A percentile compares a stretch with the other conserved stretches of the same genome.
These are phyloP conservation scores for Alternaria sp. DNA, from an alignment of 2,329 filamentous ascomycete genomes.

Conservation along the genomic window DNA sequence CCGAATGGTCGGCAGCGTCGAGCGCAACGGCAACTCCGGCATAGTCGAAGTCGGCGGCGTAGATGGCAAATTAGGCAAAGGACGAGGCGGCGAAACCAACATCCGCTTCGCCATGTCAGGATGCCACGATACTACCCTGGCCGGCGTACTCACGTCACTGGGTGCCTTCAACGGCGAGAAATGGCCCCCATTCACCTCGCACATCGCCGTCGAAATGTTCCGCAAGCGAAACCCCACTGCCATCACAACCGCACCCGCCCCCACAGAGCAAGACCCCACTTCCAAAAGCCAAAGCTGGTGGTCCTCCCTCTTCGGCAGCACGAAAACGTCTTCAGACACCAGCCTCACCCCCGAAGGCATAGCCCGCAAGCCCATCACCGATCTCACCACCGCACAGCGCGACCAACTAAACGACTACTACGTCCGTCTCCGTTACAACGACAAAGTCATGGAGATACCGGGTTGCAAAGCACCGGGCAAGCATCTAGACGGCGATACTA, in stretches of 20 bases:
- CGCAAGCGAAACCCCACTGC: conserved; percentile 52
- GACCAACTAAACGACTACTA: conserved; percentile 75
- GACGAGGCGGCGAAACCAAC: conserved; percentile 57
- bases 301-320: conserved; percentile 44
- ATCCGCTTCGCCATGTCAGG: conserved; percentile 82
- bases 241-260: not conserved
- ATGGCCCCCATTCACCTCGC: conserved; percentile 95
- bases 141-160: conserved; percentile 75
- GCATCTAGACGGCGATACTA: conserved; percentile 84
- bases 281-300: conserved; percentile 43
- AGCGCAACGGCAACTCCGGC: conserved; percentile 45
- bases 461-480: conserved; percentile 79
- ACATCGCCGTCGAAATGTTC: conserved; percentile 91
- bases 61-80: conserved; percentile 42
- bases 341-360: conserved; percentile 53
- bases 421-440: conserved; percentile 91
- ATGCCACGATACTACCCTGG: conserved; percentile 93
- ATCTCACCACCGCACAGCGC: conserved; percentile 65
- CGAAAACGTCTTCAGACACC: conserved; percentile 14
- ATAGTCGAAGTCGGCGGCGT: conserved; percentile 50
- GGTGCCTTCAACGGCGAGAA: conserved; percentile 75
- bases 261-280: conserved; percentile 5
- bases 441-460: conserved; percentile 78
- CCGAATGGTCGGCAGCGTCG: conserved; percentile 51
- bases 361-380: conserved; percentile 64